Evolutionary conservation across 169 alveolate genomes (phyloP).

Genomic region (Eimeria praecox): DNA sequence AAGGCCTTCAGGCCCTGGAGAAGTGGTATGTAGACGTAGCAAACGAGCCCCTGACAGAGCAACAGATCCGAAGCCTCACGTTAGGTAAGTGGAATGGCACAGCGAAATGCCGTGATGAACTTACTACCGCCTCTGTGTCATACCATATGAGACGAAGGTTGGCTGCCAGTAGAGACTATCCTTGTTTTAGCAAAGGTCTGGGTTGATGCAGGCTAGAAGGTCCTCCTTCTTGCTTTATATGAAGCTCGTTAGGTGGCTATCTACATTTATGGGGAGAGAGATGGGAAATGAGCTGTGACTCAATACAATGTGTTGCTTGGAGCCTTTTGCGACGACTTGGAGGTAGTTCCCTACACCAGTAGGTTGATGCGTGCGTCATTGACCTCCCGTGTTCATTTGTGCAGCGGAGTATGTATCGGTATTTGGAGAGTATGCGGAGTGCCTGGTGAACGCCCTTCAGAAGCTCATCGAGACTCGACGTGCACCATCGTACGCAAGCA

Average conservation of each 20-base stretch:
- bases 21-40: constrained; percentile 46
- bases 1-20: constrained; percentile 23
- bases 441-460: constrained; percentile 43
- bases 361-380: neutral
- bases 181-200: neutral
- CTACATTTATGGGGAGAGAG: neutral
- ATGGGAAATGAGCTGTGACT: neutral
- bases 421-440: constrained; percentile 55
- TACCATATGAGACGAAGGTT: neutral
- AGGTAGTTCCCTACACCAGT: neutral
- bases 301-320: neutral
- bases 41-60: constrained; percentile 63
- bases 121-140: neutral
- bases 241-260: neutral
- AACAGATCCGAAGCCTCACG: constrained; percentile 50
- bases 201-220: neutral
- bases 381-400: neutral
- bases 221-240: neutral
- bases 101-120: neutral
- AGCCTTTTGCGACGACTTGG: neutral
- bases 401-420: constrained; percentile 69
- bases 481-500: neutral
- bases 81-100: constrained; percentile 42
- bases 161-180: neutral
- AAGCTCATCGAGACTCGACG: constrained; percentile 60